Percentiles rank a stretch among this genome's conserved stretches.
Conservation (phyloP, 78 protist species). For the Dictyostelium intermedium region DNA sequence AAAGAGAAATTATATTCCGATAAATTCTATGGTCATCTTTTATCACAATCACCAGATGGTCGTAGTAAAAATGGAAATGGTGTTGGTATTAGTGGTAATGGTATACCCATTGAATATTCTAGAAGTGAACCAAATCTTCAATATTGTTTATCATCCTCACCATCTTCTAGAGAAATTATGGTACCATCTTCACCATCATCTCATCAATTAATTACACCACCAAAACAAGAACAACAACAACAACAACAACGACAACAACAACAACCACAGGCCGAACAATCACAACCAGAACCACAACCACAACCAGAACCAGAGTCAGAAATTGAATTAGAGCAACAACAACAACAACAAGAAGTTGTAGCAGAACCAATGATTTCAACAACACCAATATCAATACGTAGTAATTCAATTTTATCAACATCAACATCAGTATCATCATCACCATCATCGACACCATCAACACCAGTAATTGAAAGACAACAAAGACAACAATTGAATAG, state of each 20-base stretch:
- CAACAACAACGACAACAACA: background rate
- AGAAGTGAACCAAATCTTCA: background rate
- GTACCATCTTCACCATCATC: background rate
- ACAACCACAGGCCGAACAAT: background rate
- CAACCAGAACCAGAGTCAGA: background rate
- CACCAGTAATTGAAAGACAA: background rate
- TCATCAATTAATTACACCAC: background rate
- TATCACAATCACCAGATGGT: background rate
- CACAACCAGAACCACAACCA: background rate
- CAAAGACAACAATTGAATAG: background rate
- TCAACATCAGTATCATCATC: background rate
- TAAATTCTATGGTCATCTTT: background rate
- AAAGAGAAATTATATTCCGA: conserved; percentile 44
- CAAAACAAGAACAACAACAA: background rate
- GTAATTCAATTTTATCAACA: background rate
- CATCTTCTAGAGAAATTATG: background rate
- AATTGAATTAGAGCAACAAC: background rate
- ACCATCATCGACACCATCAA: background rate
- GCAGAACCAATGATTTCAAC: background rate
- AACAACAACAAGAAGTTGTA: too few species aligned
- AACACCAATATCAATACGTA: background rate
- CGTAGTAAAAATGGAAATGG: background rate
- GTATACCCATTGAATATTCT: background rate
- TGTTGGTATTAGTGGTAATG: background rate
- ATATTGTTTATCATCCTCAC: background rate